phyloP scores from a whole-genome alignment of 352 stramenopile genomes.

The Halophytophthora polymorphica region DNA sequence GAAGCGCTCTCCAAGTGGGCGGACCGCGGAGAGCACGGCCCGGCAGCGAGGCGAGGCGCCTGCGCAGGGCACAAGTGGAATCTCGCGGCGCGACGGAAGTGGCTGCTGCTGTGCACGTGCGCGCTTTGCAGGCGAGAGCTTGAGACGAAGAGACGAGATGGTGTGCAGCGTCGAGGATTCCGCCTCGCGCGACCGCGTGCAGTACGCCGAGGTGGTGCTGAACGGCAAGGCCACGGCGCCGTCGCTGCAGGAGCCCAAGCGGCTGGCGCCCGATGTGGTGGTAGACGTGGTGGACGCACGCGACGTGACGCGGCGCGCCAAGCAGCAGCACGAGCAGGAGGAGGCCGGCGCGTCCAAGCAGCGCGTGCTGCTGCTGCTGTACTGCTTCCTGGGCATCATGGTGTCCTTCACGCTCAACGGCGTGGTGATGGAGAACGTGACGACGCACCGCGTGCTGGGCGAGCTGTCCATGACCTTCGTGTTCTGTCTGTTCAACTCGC shows the following conservation, averaged over 20 bases:
- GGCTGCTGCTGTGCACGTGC: not conserved
- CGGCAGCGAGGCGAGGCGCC: conserved; percentile 1
- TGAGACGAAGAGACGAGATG: conserved; percentile 13
- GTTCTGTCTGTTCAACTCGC: conserved; percentile 74
- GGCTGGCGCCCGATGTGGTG: conserved; percentile 21
- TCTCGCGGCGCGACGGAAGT: conserved; percentile 8
- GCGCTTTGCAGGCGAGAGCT: not conserved
- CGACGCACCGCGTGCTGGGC: conserved; percentile 72
- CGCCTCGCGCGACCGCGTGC: conserved; percentile 20
- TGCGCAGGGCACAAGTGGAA: conserved; percentile 22
- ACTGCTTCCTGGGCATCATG: conserved; percentile 83
- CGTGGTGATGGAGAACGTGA: conserved; percentile 82
- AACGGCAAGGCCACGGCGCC: conserved; percentile 26
- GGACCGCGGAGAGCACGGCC: not conserved
- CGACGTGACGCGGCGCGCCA: conserved; percentile 8
- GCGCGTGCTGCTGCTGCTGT: conserved; percentile 57
- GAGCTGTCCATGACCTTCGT: conserved; percentile 86
- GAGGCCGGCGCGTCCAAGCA: conserved; percentile 27
- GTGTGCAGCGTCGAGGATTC: conserved; percentile 40
- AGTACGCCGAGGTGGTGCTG: conserved; percentile 65
- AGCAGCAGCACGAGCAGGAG: too few species aligned
- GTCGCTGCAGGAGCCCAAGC: conserved; percentile 23
- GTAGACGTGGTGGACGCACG: conserved; percentile 33
- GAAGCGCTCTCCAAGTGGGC: not conserved
- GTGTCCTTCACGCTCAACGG: conserved; percentile 83